Percentiles rank a stretch among this genome's conserved stretches.
These are phyloP conservation scores for Stachybotrys echinatus DNA, from an alignment of 2,329 filamentous ascomycete genomes.

Conservation along the genomic window DNA sequence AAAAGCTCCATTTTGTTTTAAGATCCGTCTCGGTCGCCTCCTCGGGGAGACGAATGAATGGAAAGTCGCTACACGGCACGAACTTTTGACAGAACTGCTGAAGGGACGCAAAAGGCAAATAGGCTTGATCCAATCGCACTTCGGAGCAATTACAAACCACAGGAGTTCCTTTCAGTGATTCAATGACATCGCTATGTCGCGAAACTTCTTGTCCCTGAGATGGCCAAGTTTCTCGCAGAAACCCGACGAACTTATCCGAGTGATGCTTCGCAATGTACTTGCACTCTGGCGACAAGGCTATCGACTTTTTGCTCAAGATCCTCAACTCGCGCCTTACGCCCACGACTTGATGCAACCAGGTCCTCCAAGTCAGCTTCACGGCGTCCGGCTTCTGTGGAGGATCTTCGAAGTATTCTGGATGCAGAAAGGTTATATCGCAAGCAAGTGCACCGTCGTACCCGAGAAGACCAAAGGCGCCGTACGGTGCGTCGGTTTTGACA, in stretches of 20 bases:
- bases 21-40: neutral
- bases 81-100: neutral
- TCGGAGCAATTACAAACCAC: neutral
- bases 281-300: slow-evolving; percentile 4
- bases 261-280: slow-evolving; percentile 8
- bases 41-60: neutral
- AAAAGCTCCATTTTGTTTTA: neutral
- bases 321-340: slow-evolving; percentile 4
- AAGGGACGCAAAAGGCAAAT: neutral
- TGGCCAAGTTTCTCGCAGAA: slow-evolving; percentile 6
- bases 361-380: slow-evolving; percentile 4
- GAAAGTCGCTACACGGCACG: neutral
- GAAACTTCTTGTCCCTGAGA: slow-evolving; percentile 7
- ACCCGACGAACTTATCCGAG: slow-evolving; percentile 3
- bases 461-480: slow-evolving; percentile 7
- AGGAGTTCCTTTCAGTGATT: neutral
- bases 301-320: neutral
- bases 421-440: slow-evolving; percentile 2
- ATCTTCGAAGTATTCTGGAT: slow-evolving; percentile 5
- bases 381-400: slow-evolving; percentile 5
- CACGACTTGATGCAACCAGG: slow-evolving; percentile 9
- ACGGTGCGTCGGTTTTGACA: neutral
- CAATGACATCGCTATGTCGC: neutral
- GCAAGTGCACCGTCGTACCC: neutral
- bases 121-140: neutral